A percentile compares a stretch with the other conserved stretches of the same genome.
Conservation (phyloP, 495 filamentous ascomycete species). For the Letharia columbiana region DNA sequence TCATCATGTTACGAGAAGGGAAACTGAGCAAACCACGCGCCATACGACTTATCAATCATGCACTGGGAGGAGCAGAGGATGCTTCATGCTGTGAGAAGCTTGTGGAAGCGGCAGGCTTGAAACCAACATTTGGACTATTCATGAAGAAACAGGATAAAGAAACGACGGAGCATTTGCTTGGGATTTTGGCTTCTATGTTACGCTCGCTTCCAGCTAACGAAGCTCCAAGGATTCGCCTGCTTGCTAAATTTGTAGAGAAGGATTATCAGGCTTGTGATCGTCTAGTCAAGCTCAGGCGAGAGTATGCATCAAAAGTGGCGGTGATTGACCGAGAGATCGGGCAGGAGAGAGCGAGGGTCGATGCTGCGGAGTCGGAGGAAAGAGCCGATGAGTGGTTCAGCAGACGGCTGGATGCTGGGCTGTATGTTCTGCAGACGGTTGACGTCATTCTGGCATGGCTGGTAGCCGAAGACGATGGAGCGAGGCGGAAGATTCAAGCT, state of each 20-base stretch:
- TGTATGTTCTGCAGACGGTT: slow-evolving; percentile 78
- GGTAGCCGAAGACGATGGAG: slow-evolving; percentile 79
- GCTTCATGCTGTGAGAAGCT: slow-evolving; percentile 59
- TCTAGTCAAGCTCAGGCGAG: slow-evolving; percentile 59
- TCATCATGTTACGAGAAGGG: slow-evolving; percentile 80
- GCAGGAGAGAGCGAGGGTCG: slow-evolving; percentile 41
- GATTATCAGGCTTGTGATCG: slow-evolving; percentile 77
- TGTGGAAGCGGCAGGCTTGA: slow-evolving; percentile 78
- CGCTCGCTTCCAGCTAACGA: slow-evolving; percentile 72
- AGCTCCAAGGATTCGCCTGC: slow-evolving; percentile 65
- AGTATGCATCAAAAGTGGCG: slow-evolving; percentile 57
- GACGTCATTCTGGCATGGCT: slow-evolving; percentile 91
- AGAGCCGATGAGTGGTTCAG: slow-evolving; percentile 76
- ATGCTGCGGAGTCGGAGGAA: slow-evolving; percentile 50
- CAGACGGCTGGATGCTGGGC: slow-evolving; percentile 71
- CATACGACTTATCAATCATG: slow-evolving; percentile 77
- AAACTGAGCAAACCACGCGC: slow-evolving; percentile 73
- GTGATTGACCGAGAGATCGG: slow-evolving; percentile 61
- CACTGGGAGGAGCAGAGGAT: slow-evolving; percentile 49
- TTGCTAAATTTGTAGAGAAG: slow-evolving; percentile 94
- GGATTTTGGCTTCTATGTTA: slow-evolving; percentile 79
- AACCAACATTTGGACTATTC: slow-evolving; percentile 76
- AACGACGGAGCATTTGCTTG: slow-evolving; percentile 75
- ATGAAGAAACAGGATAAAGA: slow-evolving; percentile 76
- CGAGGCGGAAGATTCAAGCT: slow-evolving; percentile 56